These are phyloP conservation scores for Wickerhamomyces queroliae DNA, from an alignment of 805 yeast genomes.

Conservation along the genomic window DNA sequence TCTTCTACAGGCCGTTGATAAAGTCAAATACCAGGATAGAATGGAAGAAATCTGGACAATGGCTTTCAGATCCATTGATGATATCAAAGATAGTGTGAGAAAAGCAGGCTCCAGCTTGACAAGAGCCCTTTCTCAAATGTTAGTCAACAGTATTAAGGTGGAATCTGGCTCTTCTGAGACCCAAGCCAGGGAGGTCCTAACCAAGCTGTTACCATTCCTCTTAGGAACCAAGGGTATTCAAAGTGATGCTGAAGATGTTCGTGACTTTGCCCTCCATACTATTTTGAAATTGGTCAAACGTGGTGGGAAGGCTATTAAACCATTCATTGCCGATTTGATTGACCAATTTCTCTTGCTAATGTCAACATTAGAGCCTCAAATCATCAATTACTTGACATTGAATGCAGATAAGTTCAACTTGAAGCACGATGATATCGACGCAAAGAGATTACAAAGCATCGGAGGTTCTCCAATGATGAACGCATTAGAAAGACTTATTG, in stretches of 20 bases:
- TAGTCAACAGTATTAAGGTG: constrained; percentile 51
- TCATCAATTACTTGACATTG: constrained; percentile 74
- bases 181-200: constrained; percentile 42
- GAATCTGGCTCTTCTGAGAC: constrained; percentile 33
- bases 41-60: constrained; percentile 76
- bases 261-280: constrained; percentile 68
- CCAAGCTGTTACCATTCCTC: constrained; percentile 68
- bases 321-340: constrained; percentile 63
- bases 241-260: constrained; percentile 83
- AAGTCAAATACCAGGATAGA: constrained; percentile 40
- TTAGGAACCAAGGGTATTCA: constrained; percentile 73
- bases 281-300: constrained; percentile 65
- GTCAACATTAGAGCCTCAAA: constrained; percentile 90
- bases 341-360: constrained; percentile 65
- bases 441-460: constrained; percentile 65
- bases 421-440: constrained; percentile 66
- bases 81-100: constrained; percentile 89
- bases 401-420: constrained; percentile 87
- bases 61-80: constrained; percentile 88
- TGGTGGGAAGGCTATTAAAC: constrained; percentile 53
- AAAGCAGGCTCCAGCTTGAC: constrained; percentile 71
- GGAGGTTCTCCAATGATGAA: constrained; percentile 87
- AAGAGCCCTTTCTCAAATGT: constrained; percentile 53
- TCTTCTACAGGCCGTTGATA: constrained; percentile 54
- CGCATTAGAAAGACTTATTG: constrained; percentile 68